Evolutionary conservation across 106 monocot genomes (phyloP), one percentile per base, ranked within the genome.

Genomic region (Dendrobium huoshanense): DNA sequence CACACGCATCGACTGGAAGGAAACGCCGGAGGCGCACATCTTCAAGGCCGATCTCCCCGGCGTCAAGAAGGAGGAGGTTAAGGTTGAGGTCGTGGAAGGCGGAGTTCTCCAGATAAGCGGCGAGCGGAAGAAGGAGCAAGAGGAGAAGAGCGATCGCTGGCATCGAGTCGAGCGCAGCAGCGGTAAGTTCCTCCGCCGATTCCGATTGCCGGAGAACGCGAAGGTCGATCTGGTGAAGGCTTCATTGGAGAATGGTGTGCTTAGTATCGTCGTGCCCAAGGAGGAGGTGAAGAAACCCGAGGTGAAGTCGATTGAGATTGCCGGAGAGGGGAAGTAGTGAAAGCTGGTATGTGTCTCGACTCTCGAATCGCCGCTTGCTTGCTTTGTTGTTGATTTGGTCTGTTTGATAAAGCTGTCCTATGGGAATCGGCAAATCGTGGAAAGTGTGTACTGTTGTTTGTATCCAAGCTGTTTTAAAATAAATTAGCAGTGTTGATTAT

Each of bases 191-290:
- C 15, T 88, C 33, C 78, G 88, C 70, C 65, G 84, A 72, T 87
- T 87, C 87, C 77, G 81, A 40, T 75, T 87, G 47, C 87, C 87
- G 19, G 84, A 87, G 16, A 87, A 85, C 77, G 85, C 82, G 29
- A 84, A 85, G 79, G 44, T 80, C 17, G 85, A 88, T 27, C 75
- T 77, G 70, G 82, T 85, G 42, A 88, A 51, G 59, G 88, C 85
- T 15, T 41, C 80, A 4, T 78, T 88, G 82, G 88, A 85, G 83
- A 85, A 88, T 72, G 88, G 88, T 7, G 88, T 88, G 85, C 83
- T 88, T 29, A 88, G 82, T 5, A 80, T 88, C 7, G 81, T 82
- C 2, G 85, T 88, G 24, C 88, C 88, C n/a, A 88, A 88, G 83
- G 88, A 76, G 80, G 84, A 77, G 82, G 56, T 77, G 25, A 88